A percentile compares a stretch with the other conserved stretches of the same genome.
Conservation (phyloP, 176 grass and related monocot genomes). For the Aechmea fasciata region DNA sequence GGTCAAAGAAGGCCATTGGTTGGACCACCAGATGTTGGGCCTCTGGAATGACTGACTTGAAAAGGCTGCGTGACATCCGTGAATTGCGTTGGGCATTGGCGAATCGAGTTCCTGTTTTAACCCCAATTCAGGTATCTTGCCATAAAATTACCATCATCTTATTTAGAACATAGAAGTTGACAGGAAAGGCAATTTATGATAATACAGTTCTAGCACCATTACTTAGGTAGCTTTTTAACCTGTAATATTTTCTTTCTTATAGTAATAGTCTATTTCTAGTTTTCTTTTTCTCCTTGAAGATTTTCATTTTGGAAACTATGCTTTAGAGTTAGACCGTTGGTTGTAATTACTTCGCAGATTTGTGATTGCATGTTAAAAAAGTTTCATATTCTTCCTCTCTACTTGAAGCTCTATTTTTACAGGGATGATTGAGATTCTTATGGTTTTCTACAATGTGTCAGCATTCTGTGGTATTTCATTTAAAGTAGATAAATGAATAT, state of each 20-base stretch:
- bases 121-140: slow-evolving; percentile 69
- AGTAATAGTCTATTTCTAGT: no score
- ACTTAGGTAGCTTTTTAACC: background rate
- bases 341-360: no score
- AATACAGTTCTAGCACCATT: background rate
- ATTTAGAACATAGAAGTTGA: slow-evolving; percentile 1
- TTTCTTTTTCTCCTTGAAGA: background rate
- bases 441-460: no score
- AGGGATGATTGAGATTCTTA: no score
- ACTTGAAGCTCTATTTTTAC: no score
- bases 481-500: background rate
- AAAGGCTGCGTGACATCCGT: slow-evolving; percentile 85
- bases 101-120: slow-evolving; percentile 75
- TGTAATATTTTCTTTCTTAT: no score
- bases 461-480: no score
- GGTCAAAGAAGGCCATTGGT: slow-evolving; percentile 88
- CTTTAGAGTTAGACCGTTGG: no score
- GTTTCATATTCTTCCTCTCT: no score
- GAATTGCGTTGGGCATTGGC: slow-evolving; percentile 90
- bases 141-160: slow-evolving; percentile 11
- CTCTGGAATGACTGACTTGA: slow-evolving; percentile 92
- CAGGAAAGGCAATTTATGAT: background rate
- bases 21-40: slow-evolving; percentile 97
- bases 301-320: background rate
- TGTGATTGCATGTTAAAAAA: no score